These are phyloP conservation scores for Brassica napus DNA, from an alignment of 345 rosid species.

Conservation along the genomic window Da-Ae NC_063449.1:10149001-10149500, in stretches of 20 bases:
- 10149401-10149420: neutral
- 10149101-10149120: slow-evolving; percentile 39
- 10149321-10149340: neutral
- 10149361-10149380: neutral
- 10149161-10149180: slow-evolving; percentile 29
- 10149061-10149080: slow-evolving; percentile 34
- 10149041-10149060: too few species aligned
- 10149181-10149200: slow-evolving; percentile 23
- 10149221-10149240: neutral
- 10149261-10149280: neutral
- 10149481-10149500: neutral
- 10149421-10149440: neutral
- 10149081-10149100: slow-evolving; percentile 38
- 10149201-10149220: slow-evolving; percentile 30
- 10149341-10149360: slow-evolving; percentile 10
- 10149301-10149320: neutral
- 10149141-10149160: slow-evolving; percentile 33
- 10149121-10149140: slow-evolving; percentile 40
- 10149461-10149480: neutral
- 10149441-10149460: neutral
- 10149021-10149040: too few species aligned
- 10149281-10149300: neutral
- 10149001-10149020: too few species aligned
- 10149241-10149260: neutral
- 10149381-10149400: neutral